Percentiles rank a stretch among this genome's conserved stretches.
phyloP scores from a whole-genome alignment of 345 rosid genomes.

The Bruguiera gymnorhiza region DNA sequence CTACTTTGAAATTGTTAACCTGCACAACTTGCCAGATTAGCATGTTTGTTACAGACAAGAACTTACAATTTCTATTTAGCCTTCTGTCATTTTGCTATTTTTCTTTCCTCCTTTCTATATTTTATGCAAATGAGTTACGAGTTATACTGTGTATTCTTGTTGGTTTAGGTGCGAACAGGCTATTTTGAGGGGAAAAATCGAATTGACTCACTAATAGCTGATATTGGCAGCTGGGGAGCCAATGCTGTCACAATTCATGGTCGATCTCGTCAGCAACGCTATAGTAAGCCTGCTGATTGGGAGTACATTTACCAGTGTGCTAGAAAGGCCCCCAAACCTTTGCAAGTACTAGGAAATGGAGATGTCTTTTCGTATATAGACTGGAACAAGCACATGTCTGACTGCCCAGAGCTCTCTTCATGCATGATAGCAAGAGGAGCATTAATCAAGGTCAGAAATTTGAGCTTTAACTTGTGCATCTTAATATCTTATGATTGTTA shows the following conservation, averaged over 20 bases:
- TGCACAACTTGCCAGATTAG: neutral
- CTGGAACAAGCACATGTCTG: slow-evolving; percentile 74
- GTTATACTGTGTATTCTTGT: slow-evolving; percentile 1
- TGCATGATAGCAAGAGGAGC: slow-evolving; percentile 98
- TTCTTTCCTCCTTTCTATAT: neutral
- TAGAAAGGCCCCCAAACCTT: slow-evolving; percentile 49
- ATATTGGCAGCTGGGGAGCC: slow-evolving; percentile 81
- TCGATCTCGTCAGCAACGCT: slow-evolving; percentile 88
- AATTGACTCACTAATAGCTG: slow-evolving; percentile 69
- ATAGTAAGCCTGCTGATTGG: slow-evolving; percentile 93
- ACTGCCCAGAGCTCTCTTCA: slow-evolving; percentile 72
- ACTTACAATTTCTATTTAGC: neutral
- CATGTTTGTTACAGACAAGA: neutral
- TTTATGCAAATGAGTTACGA: neutral
- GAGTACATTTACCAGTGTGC: slow-evolving; percentile 74
- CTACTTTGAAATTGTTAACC: neutral
- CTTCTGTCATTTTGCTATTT: neutral
- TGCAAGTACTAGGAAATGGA: slow-evolving; percentile 86
- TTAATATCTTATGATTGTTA: neutral
- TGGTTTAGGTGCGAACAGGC: slow-evolving; percentile 74
- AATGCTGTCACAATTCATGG: slow-evolving; percentile 89
- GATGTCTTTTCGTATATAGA: slow-evolving; percentile 75
- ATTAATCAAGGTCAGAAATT: slow-evolving; percentile 55
- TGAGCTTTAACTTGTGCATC: neutral
- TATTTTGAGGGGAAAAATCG: slow-evolving; percentile 79